These are phyloP conservation scores for Alternaria sp. DNA, from an alignment of 2,329 filamentous ascomycete species.

Conservation along the genomic window DNA sequence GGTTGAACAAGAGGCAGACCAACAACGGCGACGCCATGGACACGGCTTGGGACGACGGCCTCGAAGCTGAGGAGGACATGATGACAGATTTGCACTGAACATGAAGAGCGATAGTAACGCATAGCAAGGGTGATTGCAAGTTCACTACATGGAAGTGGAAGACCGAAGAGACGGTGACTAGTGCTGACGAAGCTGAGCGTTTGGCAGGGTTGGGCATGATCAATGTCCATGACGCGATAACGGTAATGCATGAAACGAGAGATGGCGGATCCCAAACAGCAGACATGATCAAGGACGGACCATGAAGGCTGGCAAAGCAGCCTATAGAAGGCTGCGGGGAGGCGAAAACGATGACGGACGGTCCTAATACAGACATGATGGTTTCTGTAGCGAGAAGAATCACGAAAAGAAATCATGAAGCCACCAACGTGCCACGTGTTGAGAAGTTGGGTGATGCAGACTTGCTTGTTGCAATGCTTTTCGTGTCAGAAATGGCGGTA, in stretches of 20 bases:
- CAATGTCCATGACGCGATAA: slow-evolving; percentile 31
- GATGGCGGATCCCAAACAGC: slow-evolving; percentile 14
- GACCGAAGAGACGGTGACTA: background rate
- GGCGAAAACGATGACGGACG: background rate
- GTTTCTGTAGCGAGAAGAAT: background rate
- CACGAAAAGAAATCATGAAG: slow-evolving; percentile 1
- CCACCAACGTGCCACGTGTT: background rate
- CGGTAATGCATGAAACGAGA: slow-evolving; percentile 38
- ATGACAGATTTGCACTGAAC: slow-evolving; percentile 46
- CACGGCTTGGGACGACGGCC: slow-evolving; percentile 41
- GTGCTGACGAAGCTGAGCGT: background rate
- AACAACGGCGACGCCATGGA: slow-evolving; percentile 45
- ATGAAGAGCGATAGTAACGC: background rate
- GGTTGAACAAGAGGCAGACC: slow-evolving; percentile 51
- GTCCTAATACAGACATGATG: background rate
- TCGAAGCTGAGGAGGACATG: slow-evolving; percentile 48
- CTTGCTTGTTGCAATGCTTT: slow-evolving; percentile 5
- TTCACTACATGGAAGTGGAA: background rate
- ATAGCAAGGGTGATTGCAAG: background rate
- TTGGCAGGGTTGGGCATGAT: slow-evolving; percentile 10
- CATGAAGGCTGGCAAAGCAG: slow-evolving; percentile 1
- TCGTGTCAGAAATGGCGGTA: slow-evolving; percentile 3
- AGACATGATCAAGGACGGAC: slow-evolving; percentile 16
- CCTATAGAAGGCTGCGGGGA: background rate
- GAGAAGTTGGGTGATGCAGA: background rate